Percentiles rank a stretch among this genome's conserved stretches.
phyloP scores from a whole-genome alignment of 305 asterid genomes.

The Caryopteris hybrid region DNA sequence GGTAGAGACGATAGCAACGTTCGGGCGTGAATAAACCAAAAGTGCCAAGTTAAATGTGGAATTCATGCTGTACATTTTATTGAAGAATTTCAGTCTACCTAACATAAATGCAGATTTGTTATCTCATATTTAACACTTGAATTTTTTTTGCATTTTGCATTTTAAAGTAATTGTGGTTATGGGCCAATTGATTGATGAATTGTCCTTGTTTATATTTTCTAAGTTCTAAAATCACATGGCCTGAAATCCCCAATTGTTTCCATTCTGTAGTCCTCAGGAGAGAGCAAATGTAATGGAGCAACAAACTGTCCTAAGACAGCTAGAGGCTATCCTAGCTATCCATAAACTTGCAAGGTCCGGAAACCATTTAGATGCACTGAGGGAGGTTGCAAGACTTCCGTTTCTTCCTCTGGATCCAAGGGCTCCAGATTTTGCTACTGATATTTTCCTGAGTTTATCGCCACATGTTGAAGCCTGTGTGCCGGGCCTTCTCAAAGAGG shows the following conservation, averaged over 20 bases:
- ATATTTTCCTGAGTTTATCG: slow-evolving; percentile 58
- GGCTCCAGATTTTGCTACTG: slow-evolving; percentile 48
- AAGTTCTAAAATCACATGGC: background rate
- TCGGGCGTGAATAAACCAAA: no score
- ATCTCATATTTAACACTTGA: background rate
- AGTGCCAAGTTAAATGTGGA: background rate
- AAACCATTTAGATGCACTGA: slow-evolving; percentile 68
- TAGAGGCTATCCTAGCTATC: slow-evolving; percentile 75
- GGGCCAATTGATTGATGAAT: background rate
- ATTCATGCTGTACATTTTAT: background rate
- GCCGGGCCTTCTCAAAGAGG: slow-evolving; percentile 83
- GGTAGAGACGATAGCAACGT: no score
- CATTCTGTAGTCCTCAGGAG: slow-evolving; percentile 73
- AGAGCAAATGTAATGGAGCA: slow-evolving; percentile 77
- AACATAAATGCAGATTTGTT: background rate
- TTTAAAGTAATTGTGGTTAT: background rate
- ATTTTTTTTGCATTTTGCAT: background rate
- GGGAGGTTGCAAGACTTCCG: slow-evolving; percentile 87
- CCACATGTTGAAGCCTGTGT: slow-evolving; percentile 91
- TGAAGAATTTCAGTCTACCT: background rate
- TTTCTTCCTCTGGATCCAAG: slow-evolving; percentile 94
- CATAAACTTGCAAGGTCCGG: slow-evolving; percentile 72
- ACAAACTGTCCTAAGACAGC: slow-evolving; percentile 84
- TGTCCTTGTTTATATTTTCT: background rate
- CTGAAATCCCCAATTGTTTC: background rate